These are phyloP conservation scores for Nemania sp. DNA, from an alignment of 2,329 filamentous ascomycete genomes.

Conservation along the genomic window DNA sequence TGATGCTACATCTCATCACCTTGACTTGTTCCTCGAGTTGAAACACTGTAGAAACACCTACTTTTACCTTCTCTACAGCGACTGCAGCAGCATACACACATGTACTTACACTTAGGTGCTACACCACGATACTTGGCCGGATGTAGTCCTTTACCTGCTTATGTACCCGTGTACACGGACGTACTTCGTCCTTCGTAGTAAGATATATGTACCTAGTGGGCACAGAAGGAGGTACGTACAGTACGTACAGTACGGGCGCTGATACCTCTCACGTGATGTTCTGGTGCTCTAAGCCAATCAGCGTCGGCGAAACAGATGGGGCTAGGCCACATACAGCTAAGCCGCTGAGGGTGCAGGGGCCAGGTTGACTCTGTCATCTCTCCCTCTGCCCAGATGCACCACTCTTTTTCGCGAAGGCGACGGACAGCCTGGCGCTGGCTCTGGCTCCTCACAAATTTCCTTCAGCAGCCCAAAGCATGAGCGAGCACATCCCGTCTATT, in stretches of 20 bases:
- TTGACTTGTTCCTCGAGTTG: conserved; percentile 1
- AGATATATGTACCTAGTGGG: neutral
- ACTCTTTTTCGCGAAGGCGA: conserved; percentile 34
- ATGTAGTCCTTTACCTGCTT: no score
- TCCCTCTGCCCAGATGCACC: conserved; percentile 27
- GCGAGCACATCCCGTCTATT: conserved; percentile 37
- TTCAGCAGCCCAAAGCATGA: conserved; percentile 38
- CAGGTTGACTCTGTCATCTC: conserved; percentile 28
- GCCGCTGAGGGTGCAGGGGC: conserved; percentile 21
- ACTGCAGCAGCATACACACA: neutral
- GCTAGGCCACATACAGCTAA: conserved; percentile 22
- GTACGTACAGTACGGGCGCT: conserved; percentile 18
- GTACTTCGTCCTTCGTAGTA: no score
- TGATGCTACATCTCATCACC: no score
- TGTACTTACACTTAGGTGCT: no score
- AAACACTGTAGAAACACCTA: conserved; percentile 14
- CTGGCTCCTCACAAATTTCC: conserved; percentile 36
- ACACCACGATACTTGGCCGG: no score
- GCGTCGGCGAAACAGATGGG: rapidly evolving
- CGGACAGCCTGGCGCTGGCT: conserved; percentile 34
- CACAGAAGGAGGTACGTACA: no score
- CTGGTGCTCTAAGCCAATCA: conserved; percentile 19
- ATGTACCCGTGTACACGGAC: neutral
- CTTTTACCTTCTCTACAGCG: no score
- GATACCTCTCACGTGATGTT: conserved; percentile 23